Conservation (phyloP, 164 flowering plant genomes). For the Vitis labrusca region DNA sequence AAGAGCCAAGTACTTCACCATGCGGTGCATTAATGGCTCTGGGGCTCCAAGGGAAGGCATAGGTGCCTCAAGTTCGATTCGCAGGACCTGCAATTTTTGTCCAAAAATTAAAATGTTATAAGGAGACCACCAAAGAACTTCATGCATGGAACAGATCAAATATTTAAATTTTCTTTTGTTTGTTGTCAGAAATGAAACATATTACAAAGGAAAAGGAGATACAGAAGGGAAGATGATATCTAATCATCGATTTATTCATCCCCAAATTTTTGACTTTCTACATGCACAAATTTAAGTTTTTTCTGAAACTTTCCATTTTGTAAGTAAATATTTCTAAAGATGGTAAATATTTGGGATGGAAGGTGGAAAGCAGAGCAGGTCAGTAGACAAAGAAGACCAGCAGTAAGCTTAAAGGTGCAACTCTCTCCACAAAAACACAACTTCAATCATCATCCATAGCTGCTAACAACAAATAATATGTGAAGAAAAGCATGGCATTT, state of each 20-base stretch:
- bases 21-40: slow-evolving; percentile 84
- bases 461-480: neutral
- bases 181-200: neutral
- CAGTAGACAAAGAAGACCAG: neutral
- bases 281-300: neutral
- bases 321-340: neutral
- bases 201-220: neutral
- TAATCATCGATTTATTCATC: neutral
- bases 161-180: neutral
- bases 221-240: neutral
- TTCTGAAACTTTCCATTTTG: neutral
- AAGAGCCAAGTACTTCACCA: slow-evolving; percentile 80
- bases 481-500: neutral
- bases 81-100: slow-evolving; percentile 55
- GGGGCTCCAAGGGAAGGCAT: slow-evolving; percentile 56
- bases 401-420: neutral
- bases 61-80: slow-evolving; percentile 70
- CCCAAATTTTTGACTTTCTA: neutral
- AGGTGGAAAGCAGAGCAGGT: neutral
- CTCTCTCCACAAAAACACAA: neutral
- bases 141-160: neutral
- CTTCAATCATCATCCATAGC: neutral
- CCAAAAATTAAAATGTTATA: neutral
- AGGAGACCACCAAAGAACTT: neutral
- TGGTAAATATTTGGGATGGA: neutral